A percentile compares a stretch with the other conserved stretches of the same genome.
Conservation (phyloP, 2,329 filamentous ascomycete genomes). For the Fusarium napiforme region DNA sequence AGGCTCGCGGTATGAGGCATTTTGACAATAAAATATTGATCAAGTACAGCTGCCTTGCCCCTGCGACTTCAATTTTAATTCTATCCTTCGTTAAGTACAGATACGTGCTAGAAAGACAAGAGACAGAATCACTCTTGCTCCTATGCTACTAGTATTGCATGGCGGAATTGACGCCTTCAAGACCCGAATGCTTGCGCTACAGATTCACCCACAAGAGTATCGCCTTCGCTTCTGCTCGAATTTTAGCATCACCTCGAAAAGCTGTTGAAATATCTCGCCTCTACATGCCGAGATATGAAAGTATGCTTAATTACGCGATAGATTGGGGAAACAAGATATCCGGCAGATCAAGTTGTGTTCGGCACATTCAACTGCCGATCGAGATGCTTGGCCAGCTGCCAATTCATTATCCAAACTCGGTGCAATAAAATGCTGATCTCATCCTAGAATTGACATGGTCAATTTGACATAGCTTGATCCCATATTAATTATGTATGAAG, state of each 20-base stretch:
- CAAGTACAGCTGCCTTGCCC: background rate
- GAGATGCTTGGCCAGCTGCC: background rate
- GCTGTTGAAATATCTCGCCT: background rate
- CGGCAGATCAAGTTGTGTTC: background rate
- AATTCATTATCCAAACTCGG: background rate
- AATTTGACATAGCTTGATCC: background rate
- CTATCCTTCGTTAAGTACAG: rapidly evolving
- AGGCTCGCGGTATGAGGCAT: too few relatives aligned
- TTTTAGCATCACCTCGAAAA: background rate
- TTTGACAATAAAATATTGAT: background rate
- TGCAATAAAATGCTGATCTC: background rate
- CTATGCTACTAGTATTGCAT: background rate
- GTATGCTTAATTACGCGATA: background rate
- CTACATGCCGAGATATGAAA: rapidly evolving
- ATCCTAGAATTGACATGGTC: background rate
- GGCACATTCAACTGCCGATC: background rate
- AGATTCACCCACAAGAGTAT: too few relatives aligned
- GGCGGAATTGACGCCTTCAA: background rate
- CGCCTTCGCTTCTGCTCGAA: background rate
- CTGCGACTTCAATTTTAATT: too few relatives aligned
- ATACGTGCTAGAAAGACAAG: background rate
- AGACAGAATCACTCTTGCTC: background rate
- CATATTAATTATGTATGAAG: too few relatives aligned
- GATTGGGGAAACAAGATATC: background rate
- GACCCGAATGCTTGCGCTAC: background rate